phyloP scores from a whole-genome alignment of 148 eudicot species.

The Chenopodium quinoa region DNA sequence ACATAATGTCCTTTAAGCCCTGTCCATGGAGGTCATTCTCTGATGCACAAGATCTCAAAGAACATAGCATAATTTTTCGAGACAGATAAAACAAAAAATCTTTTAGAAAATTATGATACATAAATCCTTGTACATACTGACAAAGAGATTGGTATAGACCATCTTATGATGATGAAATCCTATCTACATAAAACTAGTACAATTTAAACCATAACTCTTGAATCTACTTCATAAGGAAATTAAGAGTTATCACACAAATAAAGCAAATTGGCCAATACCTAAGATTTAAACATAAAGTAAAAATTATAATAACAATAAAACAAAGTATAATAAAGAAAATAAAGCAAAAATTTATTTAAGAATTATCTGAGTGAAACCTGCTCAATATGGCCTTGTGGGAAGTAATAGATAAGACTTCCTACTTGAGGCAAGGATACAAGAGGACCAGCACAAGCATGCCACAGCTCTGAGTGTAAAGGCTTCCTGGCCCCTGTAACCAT shows the following conservation, averaged over 20 bases:
- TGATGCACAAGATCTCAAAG: background rate
- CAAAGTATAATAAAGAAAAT: background rate
- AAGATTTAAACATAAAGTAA: background rate
- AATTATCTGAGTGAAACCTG: slow-evolving; percentile 51
- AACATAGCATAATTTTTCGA: background rate
- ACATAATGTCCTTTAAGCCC: background rate
- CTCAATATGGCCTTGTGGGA: slow-evolving; percentile 98
- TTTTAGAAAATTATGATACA: background rate
- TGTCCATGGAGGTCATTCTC: background rate
- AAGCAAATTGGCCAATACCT: background rate
- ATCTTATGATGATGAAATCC: background rate
- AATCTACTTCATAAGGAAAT: slow-evolving; percentile 23
- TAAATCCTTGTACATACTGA: background rate
- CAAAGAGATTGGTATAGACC: background rate
- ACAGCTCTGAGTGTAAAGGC: slow-evolving; percentile 70
- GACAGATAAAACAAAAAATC: background rate
- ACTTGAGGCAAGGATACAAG: slow-evolving; percentile 83
- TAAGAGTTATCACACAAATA: slow-evolving; percentile 2
- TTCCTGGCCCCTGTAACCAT: slow-evolving; percentile 45
- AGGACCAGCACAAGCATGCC: slow-evolving; percentile 99
- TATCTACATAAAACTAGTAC: slow-evolving; percentile 2
- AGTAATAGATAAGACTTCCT: slow-evolving; percentile 92
- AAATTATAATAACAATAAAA: no score
- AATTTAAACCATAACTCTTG: slow-evolving; percentile 7
- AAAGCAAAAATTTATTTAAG: background rate